Percentiles rank a stretch among this genome's conserved stretches.
These are phyloP conservation scores for Botryosphaeria dothidea DNA, from an alignment of 2,329 filamentous ascomycete genomes.

Conservation along the genomic window DNA sequence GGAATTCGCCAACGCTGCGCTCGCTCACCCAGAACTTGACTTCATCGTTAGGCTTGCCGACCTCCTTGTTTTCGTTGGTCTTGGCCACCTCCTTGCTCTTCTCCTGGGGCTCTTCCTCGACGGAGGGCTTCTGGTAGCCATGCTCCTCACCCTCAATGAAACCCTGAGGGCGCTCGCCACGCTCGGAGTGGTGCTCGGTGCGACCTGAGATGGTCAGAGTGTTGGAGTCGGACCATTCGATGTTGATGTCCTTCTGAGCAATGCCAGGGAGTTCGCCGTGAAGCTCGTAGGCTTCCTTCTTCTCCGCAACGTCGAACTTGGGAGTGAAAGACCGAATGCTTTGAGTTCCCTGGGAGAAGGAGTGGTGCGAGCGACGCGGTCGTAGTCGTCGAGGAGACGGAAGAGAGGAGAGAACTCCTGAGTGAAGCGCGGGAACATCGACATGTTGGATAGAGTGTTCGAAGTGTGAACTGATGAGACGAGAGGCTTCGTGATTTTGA, in stretches of 20 bases:
- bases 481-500: conserved; percentile 31
- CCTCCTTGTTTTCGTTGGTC: conserved; percentile 38
- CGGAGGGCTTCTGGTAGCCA: conserved; percentile 54
- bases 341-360: conserved; percentile 29
- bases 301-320: conserved; percentile 77
- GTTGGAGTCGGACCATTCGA: conserved; percentile 77
- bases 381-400: conserved; percentile 51
- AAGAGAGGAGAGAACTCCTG: conserved; percentile 46
- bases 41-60: conserved; percentile 39
- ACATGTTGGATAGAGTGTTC: conserved; percentile 34
- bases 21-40: conserved; percentile 70
- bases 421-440: conserved; percentile 45
- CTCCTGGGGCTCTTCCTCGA: conserved; percentile 60
- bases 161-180: conserved; percentile 53
- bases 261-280: conserved; percentile 79
- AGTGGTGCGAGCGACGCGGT: conserved; percentile 33
- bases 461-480: conserved; percentile 25
- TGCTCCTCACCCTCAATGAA: conserved; percentile 46
- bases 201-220: conserved; percentile 71
- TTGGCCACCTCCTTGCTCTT: conserved; percentile 29
- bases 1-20: conserved; percentile 60
- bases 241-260: conserved; percentile 70
- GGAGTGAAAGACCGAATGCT: conserved; percentile 64
- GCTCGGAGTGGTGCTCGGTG: conserved; percentile 64
- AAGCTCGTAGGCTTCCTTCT: conserved; percentile 68